Evolutionary conservation across 1,139 yeast species (phyloP).

Genomic region (Kodamaea sp.): DNA sequence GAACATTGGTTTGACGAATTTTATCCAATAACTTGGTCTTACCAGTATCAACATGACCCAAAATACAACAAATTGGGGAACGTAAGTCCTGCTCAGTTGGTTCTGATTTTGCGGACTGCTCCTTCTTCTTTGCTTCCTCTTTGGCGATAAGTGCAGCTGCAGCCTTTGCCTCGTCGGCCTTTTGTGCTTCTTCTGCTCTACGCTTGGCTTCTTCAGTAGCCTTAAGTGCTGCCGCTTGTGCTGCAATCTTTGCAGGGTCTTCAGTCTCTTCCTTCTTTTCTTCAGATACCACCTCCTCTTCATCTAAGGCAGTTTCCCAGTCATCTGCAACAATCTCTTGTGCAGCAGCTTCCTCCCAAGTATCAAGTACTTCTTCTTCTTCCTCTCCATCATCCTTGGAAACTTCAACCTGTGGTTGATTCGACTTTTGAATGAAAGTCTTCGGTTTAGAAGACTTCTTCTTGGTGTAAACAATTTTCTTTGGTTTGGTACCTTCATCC

Average conservation of each 20-base stretch:
- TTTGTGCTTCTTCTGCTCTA: constrained; percentile 19
- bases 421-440: constrained; percentile 28
- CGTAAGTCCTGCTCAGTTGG: constrained; percentile 61
- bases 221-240: constrained; percentile 20
- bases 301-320: constrained; percentile 45
- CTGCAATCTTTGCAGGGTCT: constrained; percentile 9
- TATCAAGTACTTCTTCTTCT: constrained; percentile 47
- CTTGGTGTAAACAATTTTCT: constrained; percentile 74
- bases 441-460: constrained; percentile 59
- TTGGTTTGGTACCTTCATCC: constrained; percentile 50
- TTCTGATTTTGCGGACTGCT: constrained; percentile 13
- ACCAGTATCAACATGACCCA: constrained; percentile 99
- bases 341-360: constrained; percentile 61
- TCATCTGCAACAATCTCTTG: constrained; percentile 46
- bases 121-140: constrained; percentile 33
- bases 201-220: constrained; percentile 18
- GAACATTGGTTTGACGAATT: constrained; percentile 97
- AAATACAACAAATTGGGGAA: constrained; percentile 97
- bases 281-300: constrained; percentile 23
- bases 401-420: constrained; percentile 17
- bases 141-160: constrained; percentile 26
- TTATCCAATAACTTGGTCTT: constrained; percentile 95
- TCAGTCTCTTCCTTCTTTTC: constrained; percentile 15
- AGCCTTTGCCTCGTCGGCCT: constrained; percentile 20
- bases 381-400: constrained; percentile 33